phyloP scores from a whole-genome alignment of 768 basidiomycete genomes.

The Phaffia australis region DNA sequence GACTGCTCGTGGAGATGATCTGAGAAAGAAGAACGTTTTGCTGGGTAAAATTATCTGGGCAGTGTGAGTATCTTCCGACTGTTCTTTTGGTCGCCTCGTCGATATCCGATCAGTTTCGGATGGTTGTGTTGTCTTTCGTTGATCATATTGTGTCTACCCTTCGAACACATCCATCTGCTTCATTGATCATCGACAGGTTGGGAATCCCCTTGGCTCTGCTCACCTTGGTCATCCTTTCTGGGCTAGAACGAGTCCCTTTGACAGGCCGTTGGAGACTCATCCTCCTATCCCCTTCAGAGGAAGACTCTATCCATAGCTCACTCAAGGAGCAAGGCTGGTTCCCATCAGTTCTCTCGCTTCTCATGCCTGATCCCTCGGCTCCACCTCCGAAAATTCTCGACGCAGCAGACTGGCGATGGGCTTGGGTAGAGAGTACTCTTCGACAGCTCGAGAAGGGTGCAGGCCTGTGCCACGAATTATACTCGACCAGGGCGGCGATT shows the following conservation, averaged over 20 bases:
- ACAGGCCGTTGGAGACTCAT: conserved; percentile 69
- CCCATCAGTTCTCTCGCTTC: conserved; percentile 64
- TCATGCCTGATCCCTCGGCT: conserved; percentile 48
- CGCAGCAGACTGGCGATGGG: conserved; percentile 73
- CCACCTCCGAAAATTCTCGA: conserved; percentile 51
- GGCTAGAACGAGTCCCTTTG: conserved; percentile 36
- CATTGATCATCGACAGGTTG: conserved; percentile 31
- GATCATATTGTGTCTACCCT: no score
- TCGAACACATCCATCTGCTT: no score
- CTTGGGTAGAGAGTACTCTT: conserved; percentile 73
- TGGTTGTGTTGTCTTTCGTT: no score
- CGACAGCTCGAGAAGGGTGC: conserved; percentile 65
- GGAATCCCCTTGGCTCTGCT: conserved; percentile 54
- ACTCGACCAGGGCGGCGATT: conserved; percentile 37
- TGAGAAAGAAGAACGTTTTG: neutral
- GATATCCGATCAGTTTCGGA: no score
- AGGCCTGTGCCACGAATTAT: conserved; percentile 36
- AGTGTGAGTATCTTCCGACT: neutral
- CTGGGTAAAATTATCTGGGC: neutral
- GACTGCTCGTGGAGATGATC: neutral
- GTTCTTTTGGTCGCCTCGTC: neutral
- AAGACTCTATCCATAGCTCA: conserved; percentile 73
- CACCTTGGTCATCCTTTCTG: conserved; percentile 59
- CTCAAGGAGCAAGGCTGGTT: conserved; percentile 81
- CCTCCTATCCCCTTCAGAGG: conserved; percentile 81